These are phyloP conservation scores for Schizophyllum amplum DNA, from an alignment of 1,284 basidiomycete species.

Conservation along the genomic window DNA sequence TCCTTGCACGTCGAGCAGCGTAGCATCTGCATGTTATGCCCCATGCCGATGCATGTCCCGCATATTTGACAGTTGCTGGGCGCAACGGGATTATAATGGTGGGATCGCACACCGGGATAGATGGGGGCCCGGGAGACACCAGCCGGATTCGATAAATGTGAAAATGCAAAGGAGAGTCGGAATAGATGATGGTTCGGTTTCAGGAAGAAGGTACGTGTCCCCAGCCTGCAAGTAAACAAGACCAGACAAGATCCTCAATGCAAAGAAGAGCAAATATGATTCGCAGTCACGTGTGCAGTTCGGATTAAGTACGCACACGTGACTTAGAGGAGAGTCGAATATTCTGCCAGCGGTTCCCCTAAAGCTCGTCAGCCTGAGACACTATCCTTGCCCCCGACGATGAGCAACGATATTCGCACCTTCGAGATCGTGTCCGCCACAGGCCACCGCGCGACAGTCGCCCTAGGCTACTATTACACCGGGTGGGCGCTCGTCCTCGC, in stretches of 20 bases:
- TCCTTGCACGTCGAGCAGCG: constrained; percentile 11
- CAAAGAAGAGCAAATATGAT: not conserved
- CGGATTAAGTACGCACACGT: not conserved
- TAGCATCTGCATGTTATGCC: not conserved
- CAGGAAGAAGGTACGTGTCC: not conserved
- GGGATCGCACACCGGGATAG: not conserved
- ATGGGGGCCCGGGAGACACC: not conserved
- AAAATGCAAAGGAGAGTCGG: not conserved
- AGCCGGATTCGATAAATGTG: too few species aligned
- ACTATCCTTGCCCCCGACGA: too few species aligned
- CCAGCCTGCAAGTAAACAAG: not conserved
- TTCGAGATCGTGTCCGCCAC: not conserved
- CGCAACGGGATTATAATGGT: not conserved
- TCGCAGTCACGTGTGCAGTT: too few species aligned
- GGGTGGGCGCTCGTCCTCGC: not conserved
- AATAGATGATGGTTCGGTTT: not conserved
- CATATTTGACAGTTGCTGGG: not conserved
- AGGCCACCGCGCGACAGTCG: not conserved
- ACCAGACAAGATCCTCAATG: not conserved
- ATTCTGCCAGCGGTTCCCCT: too few species aligned
- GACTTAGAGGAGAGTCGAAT: not conserved
- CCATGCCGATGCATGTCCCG: too few species aligned
- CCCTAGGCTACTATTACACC: not conserved
- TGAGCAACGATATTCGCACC: not conserved
- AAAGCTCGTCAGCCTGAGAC: too few species aligned